Percentiles rank a stretch among this genome's conserved stretches.
Evolutionary conservation across 169 alveolate genomes (phyloP).

Genomic region (Plasmodium gallinaceum): DNA sequence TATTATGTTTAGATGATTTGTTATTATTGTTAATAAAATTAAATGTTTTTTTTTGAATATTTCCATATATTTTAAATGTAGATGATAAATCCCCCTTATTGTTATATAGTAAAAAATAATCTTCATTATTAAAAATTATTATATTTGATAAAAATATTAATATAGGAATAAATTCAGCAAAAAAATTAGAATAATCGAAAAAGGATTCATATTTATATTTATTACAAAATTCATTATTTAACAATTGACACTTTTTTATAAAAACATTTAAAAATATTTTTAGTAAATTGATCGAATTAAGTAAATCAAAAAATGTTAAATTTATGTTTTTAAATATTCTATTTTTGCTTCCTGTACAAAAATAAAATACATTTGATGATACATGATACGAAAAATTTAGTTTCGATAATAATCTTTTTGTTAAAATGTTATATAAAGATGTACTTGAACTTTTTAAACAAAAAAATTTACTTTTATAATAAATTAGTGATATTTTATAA

Average conservation of each 20-base stretch:
- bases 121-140: slow-evolving; percentile 73
- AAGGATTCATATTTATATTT: slow-evolving; percentile 22
- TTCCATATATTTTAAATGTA: slow-evolving; percentile 3
- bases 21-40: not conserved
- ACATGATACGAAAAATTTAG: slow-evolving; percentile 72
- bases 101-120: slow-evolving; percentile 46
- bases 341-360: slow-evolving; percentile 76
- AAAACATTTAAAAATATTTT: slow-evolving; percentile 67
- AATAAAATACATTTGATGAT: slow-evolving; percentile 74
- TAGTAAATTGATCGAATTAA: slow-evolving; percentile 49
- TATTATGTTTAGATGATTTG: not conserved
- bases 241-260: slow-evolving; percentile 37
- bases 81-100: slow-evolving; percentile 33
- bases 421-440: slow-evolving; percentile 69
- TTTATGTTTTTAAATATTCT: slow-evolving; percentile 71
- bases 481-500: slow-evolving; percentile 61
- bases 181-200: slow-evolving; percentile 70
- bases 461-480: slow-evolving; percentile 68
- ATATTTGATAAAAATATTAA: slow-evolving; percentile 64
- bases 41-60: not conserved
- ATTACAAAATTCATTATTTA: slow-evolving; percentile 11
- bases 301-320: slow-evolving; percentile 69
- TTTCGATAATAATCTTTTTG: slow-evolving; percentile 68
- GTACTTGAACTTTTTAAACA: slow-evolving; percentile 75
- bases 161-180: slow-evolving; percentile 75